Base-by-base conservation (phyloP, 108 stramenopile genomes). In the Stephanodiscus triporus region DNA sequence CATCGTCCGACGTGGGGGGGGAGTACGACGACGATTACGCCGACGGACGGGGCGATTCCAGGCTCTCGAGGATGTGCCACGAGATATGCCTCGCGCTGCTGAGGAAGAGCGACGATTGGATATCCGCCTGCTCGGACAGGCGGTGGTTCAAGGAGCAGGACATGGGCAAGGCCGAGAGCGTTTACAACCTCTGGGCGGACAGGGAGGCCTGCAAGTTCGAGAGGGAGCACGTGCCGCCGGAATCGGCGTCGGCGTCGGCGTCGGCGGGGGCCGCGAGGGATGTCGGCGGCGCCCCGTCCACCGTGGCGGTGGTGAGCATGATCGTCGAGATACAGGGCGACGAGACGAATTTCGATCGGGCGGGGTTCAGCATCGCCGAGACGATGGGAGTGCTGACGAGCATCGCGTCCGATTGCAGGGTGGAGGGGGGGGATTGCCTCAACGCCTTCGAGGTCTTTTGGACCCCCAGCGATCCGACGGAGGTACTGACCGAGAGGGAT, bases 391-490 rank as follows among this genome's bases (percentile, higher is more conserved):
- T 91, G 1, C 72, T 95, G 63, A 43, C 87, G n/a, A 89, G 86
- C 55, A 87, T 95, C 54, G 91, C 87, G 23, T 81, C 85, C 19
- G 94, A 95, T 81, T 78, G 68, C 70, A 56, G 88, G 65, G 89
- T 92, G 0, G 91, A 89, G 40, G 86, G 84, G 27, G 94, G 94
- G 24, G 83, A 89, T 66, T 87, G 87, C 55, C 66, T 95, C 63
- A 95, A 95, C 75, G 94, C 91, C 0, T 87, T 89, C 2, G 94
- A 95, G 70, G 85, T 91, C 9, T 91, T 95, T 69, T 95, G 94
- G 94, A 87, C 82, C 11, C 94, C 94, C 1, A 77, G 90, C 34
- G 91, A 95, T 34, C 70, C 70, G 10, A 66, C 68, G 17, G 91
- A 91, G 63, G 87, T 89, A 2, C 55, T 91, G 72, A 84, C 81